Base-by-base conservation (phyloP, 1,284 basidiomycete species). In the Athelia psychrophila region DNA sequence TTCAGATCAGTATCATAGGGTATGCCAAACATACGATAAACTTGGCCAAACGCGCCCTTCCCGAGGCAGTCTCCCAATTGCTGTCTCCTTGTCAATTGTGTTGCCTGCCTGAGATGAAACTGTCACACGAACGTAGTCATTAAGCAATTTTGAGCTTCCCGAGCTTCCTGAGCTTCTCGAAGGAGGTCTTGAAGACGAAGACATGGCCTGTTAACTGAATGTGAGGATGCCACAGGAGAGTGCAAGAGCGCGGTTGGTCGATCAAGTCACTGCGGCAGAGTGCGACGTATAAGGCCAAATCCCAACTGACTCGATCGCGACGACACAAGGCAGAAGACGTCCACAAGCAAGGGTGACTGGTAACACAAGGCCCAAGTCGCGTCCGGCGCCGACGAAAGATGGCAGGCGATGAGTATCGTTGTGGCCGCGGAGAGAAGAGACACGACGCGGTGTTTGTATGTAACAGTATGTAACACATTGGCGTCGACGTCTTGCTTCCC, bases 61-160 rank as follows among this genome's bases (percentile, higher is more conserved):
- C 95, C 95, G 13, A 98, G 80, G 46, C 89, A 92, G 67, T 98
- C 95, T 25, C 94, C 95, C 44, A 98, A 81, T 92, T 95, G 93
- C 90, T 95, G 59, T 38, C 48, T 30, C 38, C 25, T 20, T 4
- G 19, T 35, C 10, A 51, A 47, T 19, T 22, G 8, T 18, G 13
- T 16, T 46, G n/a, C 46, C 19, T 19, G 16, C 19, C 5, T 48
- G 16, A 44, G 9, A 13, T 13, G 25, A 33, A 15, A 4, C 12
- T n/a, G 9, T 13, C 19, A 46, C 23, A 51, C 50, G 33, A 36
- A 51, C 50, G 33, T 33, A 51, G 24, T 51, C 50, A 23, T 47
- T 51, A 18, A 51, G 50, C 22, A 44, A 23, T 33, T 42, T 49
- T 3, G 48, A 52, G 15, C n/a, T 35, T 9, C 47, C 30, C 9